Conservation (phyloP, 176 grass and related monocot species). For the Oryza australiensis region DNA sequence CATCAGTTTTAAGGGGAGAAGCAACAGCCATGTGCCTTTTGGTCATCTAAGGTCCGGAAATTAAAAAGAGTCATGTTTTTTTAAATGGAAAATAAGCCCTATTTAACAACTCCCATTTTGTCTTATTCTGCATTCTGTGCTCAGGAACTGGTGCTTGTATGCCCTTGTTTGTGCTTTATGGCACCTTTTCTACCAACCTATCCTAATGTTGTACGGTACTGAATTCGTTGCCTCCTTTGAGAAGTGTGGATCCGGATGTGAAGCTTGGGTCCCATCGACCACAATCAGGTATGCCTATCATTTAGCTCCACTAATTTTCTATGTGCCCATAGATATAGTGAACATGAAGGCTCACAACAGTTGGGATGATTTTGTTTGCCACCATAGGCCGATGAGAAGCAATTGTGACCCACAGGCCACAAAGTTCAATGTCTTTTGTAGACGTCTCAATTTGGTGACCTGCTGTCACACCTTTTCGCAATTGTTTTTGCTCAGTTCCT, state of each 20-base stretch:
- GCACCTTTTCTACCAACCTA: slow-evolving; percentile 8
- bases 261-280: slow-evolving; percentile 33
- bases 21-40: neutral
- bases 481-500: slow-evolving; percentile 14
- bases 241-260: slow-evolving; percentile 31
- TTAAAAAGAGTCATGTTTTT: neutral
- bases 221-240: neutral
- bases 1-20: neutral
- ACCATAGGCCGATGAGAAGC: slow-evolving; percentile 37
- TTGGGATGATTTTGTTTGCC: slow-evolving; percentile 52
- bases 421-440: slow-evolving; percentile 13
- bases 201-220: neutral
- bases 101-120: neutral
- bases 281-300: slow-evolving; percentile 42
- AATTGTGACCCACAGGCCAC: slow-evolving; percentile 9
- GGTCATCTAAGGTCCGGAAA: neutral
- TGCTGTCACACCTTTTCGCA: neutral
- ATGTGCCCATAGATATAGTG: slow-evolving; percentile 34
- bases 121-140: neutral
- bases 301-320: slow-evolving; percentile 29
- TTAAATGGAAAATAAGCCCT: neutral
- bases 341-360: slow-evolving; percentile 29
- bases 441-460: neutral
- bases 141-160: neutral
- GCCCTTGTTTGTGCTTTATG: slow-evolving; percentile 20